Base-by-base conservation (phyloP, 352 stramenopile genomes). In the Pythium apleroticum region DNA sequence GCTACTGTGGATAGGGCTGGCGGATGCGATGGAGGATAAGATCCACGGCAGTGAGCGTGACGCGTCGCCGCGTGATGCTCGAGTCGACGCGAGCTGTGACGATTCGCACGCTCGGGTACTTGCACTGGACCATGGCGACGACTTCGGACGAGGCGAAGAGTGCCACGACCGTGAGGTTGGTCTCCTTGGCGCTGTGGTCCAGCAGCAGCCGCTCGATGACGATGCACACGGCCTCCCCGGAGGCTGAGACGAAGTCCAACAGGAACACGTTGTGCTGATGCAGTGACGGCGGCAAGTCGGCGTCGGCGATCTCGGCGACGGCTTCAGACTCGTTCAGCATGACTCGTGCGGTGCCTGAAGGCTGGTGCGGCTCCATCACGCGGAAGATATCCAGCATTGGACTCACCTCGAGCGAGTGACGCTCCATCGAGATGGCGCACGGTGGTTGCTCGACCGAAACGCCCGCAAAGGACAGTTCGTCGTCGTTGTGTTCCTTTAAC, bases 211-310 rank as follows among this genome's bases (percentile, higher is more conserved):
- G 45, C 31, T 74, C 52, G 25, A 89, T 70, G 9, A 76, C 66
- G 0, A 68, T 59, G 20, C 70, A 67, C 33, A 86, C 67, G n/a
- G 70, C 54, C 3, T 82, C 60, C 0, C 68, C 43, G 0, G 69
- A 76, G 14, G 68, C 68, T 2, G 78, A 65, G 1, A 77, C 73
- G n/a, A 78, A 63, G 25, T 85, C 76, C 24, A 87, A 60, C 4
- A 87, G 30, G 20, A 85, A 79, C 5, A 86, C 77, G 27, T 85
- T 81, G 60, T 78, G 77, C 52, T 20, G 39, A 9, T 76, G 67
- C 25, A 89, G 65, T 30, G 57, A 75, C 37, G 52, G 30, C 1
- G 52, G 63, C 61, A 81, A 45, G 3, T 19, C 19, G 48, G 43
- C 28, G 31, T 71, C 30, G 28, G n/a, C 1, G 10, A 65, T 25